Conservation (phyloP, 768 basidiomycete species). For the Cystobasidium onofrii region DNA sequence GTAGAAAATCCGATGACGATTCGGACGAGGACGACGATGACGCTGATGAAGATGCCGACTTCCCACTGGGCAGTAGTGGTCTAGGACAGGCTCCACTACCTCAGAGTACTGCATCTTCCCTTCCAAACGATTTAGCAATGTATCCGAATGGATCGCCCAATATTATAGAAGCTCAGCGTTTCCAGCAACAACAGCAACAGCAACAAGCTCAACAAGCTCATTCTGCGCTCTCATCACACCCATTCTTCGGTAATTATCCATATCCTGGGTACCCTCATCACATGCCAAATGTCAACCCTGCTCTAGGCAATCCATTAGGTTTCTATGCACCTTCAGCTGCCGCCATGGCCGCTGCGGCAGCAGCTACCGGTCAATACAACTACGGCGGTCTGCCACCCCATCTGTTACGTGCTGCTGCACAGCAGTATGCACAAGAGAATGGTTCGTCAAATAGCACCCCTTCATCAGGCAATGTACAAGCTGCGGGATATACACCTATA, state of each 20-base stretch:
- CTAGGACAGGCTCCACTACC: background rate
- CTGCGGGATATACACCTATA: background rate
- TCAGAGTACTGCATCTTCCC: background rate
- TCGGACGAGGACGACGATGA: constrained; percentile 27
- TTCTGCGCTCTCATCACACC: background rate
- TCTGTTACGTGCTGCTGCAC: background rate
- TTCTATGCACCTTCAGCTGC: background rate
- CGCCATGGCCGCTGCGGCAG: background rate
- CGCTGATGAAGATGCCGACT: constrained; percentile 8
- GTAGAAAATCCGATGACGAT: constrained; percentile 8
- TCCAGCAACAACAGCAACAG: background rate
- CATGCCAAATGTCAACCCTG: constrained; percentile 14
- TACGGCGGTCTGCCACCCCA: background rate
- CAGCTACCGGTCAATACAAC: background rate
- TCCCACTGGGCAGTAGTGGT: background rate
- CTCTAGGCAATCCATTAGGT: constrained; percentile 3
- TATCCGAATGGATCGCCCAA: background rate
- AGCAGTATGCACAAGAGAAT: background rate
- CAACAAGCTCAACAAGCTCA: background rate
- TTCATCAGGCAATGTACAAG: background rate
- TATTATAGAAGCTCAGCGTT: background rate
- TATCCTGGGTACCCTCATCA: background rate
- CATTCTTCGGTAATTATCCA: background rate
- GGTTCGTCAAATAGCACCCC: background rate
- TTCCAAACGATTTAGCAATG: background rate